phyloP scores from a whole-genome alignment of 495 filamentous ascomycete genomes.

The Achaetomiella virescens region DNA sequence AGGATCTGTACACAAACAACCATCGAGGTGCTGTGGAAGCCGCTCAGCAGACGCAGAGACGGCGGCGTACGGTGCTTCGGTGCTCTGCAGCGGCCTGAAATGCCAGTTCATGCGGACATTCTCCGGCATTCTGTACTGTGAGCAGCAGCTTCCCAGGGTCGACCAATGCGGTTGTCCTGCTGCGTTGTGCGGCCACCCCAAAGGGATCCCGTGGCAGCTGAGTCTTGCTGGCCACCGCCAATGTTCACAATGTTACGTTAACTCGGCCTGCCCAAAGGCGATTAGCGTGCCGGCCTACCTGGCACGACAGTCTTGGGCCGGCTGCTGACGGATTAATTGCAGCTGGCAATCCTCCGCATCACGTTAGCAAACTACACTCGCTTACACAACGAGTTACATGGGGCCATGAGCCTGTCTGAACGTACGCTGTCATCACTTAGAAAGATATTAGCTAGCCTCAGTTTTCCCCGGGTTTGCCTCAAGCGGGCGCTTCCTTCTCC shows the following conservation, averaged over 20 bases:
- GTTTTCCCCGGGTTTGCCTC: too few species aligned
- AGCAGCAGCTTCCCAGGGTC: background rate
- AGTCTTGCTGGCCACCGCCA: too few species aligned
- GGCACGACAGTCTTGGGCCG: background rate
- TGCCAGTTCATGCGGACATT: background rate
- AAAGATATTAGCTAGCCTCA: too few species aligned
- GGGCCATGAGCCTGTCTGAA: too few species aligned
- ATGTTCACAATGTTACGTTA: slow-evolving; percentile 1
- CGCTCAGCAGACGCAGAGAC: background rate
- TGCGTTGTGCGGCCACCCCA: background rate
- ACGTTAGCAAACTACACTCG: too few species aligned
- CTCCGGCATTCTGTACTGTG: background rate
- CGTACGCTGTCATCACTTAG: too few species aligned
- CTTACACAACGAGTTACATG: too few species aligned
- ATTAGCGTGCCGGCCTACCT: background rate
- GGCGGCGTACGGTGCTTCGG: background rate
- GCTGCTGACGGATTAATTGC: background rate
- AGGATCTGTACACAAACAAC: slow-evolving; percentile 8
- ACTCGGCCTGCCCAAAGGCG: background rate
- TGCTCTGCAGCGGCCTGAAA: background rate
- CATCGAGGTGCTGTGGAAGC: slow-evolving; percentile 14
- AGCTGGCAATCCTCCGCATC: too few species aligned
- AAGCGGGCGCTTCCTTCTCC: too few species aligned
- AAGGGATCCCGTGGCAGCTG: background rate
- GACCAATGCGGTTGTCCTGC: background rate